phyloP scores from a whole-genome alignment of 1,139 yeast species.

The Blastobotrys raffinosifermentans region DNA sequence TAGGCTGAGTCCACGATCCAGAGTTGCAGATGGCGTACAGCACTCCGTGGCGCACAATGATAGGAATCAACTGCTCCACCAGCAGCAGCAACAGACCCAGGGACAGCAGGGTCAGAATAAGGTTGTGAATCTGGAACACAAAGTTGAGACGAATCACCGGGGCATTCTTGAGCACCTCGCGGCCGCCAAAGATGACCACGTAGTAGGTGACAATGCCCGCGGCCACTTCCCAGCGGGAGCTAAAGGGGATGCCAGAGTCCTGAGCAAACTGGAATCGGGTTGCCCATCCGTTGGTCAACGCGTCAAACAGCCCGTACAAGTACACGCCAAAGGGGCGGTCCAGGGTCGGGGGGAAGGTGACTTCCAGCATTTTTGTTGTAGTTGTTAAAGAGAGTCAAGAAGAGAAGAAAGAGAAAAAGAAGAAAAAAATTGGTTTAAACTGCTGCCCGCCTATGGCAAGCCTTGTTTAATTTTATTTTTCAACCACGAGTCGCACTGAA shows the following conservation, averaged over 20 bases:
- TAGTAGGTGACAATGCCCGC: constrained; percentile 64
- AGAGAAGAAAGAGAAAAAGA: not conserved
- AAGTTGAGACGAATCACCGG: constrained; percentile 69
- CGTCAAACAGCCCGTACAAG: constrained; percentile 82
- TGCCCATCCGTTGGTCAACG: constrained; percentile 39
- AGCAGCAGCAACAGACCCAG: constrained; percentile 60
- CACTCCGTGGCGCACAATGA: constrained; percentile 67
- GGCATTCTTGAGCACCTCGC: constrained; percentile 46
- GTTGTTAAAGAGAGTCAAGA: too few species aligned
- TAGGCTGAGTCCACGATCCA: constrained; percentile 77
- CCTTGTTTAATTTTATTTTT: too few species aligned
- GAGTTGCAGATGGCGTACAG: constrained; percentile 79
- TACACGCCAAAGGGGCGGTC: constrained; percentile 86
- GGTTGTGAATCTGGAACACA: constrained; percentile 75
- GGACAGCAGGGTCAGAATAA: constrained; percentile 66
- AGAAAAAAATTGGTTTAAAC: too few species aligned
- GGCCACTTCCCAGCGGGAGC: constrained; percentile 54
- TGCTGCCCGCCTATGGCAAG: too few species aligned
- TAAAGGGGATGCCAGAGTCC: constrained; percentile 39
- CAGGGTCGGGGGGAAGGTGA: constrained; percentile 45
- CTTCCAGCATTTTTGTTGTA: not conserved
- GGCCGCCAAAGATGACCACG: constrained; percentile 79
- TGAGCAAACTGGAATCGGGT: constrained; percentile 66
- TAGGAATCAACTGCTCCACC: constrained; percentile 82
- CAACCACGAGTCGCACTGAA: too few species aligned